Base-by-base conservation (phyloP, 202 grass and related monocot species). In the Hordeum pubiflorum region DNA sequence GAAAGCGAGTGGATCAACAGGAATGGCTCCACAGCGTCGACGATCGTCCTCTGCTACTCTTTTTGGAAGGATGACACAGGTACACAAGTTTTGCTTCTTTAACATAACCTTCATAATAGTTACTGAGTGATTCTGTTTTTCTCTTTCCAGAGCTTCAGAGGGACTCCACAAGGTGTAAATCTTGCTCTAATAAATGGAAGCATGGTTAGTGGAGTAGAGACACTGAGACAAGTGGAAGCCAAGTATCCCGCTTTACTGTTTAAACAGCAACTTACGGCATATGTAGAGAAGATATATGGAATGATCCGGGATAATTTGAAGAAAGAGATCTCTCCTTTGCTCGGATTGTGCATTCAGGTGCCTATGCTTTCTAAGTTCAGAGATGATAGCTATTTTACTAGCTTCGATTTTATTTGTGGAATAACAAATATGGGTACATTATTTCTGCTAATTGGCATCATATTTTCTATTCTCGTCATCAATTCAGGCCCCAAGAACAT, bases 291-390 rank as follows among this genome's bases (percentile, higher is more conserved):
- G 83, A 95, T 99, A 86, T 99, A 99, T 81, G 96, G 96, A 83
- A 99, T 99, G 96, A 95, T 99, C 66, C 86, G 96, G n/a, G 96
- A 99, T 86, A 99, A 99, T 79, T 90, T 95, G 83, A 99, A 99
- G 89, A 99, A 99, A 91, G 96, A 99, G 85, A 99, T 99, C 22
- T 91, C 90, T 85, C 96, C 96, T 59, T 91, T 95, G 81, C 88
- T 99, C 32, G 92, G 89, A 79, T 84, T 91, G 26, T 99, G 96
- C 87, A 95, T 99, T 91, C 96, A 99, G 90, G 96, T 99, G 88
- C 29, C 50, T 32, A 43, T 74, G 50, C 37, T 81, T 87, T 84
- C 41, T 87, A 56, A 72, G 60, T 74, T 39, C 5, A 75, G 27
- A 69, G 29, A 78, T 13, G 41, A 63, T 89, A 44, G 4, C 29